phyloP scores from a whole-genome alignment of 495 filamentous ascomycete species.

The Acidomyces sp. region DNA sequence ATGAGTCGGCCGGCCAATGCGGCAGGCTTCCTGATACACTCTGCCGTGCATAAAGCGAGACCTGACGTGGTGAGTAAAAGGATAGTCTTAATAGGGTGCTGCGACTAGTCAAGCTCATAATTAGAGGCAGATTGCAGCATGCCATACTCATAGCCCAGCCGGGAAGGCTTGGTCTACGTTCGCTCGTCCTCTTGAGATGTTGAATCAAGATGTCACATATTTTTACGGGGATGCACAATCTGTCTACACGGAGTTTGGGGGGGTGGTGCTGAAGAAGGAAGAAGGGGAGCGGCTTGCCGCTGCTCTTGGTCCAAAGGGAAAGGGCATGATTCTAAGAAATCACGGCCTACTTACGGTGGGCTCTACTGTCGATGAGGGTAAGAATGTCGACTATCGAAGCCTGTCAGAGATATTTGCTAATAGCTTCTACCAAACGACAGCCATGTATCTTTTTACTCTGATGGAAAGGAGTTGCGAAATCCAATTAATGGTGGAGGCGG shows the following conservation, averaged over 20 bases:
- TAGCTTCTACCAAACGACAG: too few species aligned
- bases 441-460: conserved; percentile 28
- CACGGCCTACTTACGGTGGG: conserved; percentile 32
- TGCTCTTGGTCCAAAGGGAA: conserved; percentile 29
- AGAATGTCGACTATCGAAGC: too few species aligned
- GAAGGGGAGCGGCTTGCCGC: conserved; percentile 30
- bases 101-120: background rate
- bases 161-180: conserved; percentile 32
- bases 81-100: background rate
- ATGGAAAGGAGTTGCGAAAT: conserved; percentile 32
- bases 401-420: too few species aligned
- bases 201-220: conserved; percentile 31
- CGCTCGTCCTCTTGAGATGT: conserved; percentile 30
- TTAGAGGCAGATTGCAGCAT: conserved; percentile 21
- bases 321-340: conserved; percentile 30
- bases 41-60: conserved; percentile 28
- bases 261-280: conserved; percentile 27
- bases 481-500: conserved; percentile 30
- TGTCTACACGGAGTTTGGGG: conserved; percentile 30
- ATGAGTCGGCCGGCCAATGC: conserved; percentile 28
- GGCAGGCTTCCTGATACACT: conserved; percentile 32
- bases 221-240: conserved; percentile 32
- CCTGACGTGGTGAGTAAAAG: conserved; percentile 24
- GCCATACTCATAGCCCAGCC: conserved; percentile 27
- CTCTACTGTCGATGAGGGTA: conserved; percentile 31